These are phyloP conservation scores for Plasmodium billcollinsi DNA, from an alignment of 169 alveolate genomes.

Conservation along the genomic window DNA sequence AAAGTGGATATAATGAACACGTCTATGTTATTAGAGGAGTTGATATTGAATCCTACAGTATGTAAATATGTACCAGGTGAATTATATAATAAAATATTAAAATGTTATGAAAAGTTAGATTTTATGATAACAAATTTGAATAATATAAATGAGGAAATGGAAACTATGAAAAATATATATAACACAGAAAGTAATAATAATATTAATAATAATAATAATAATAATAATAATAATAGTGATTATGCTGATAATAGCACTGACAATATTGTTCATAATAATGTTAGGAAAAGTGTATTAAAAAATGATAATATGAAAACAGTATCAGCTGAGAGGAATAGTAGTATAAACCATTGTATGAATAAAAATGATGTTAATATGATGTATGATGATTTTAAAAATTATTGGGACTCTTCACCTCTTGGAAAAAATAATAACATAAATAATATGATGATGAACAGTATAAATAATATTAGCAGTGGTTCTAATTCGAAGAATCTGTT, in stretches of 20 bases:
- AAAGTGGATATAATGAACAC: constrained; percentile 46
- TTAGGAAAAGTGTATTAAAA: background rate
- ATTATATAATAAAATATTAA: constrained; percentile 47
- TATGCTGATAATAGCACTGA: background rate
- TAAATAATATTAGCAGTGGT: too few relatives aligned
- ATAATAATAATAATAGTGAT: background rate
- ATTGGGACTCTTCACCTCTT: constrained; percentile 50
- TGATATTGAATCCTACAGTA: constrained; percentile 30
- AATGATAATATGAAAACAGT: too few relatives aligned
- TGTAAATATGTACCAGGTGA: constrained; percentile 40
- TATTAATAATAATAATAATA: background rate
- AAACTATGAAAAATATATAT: background rate
- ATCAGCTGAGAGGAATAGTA: too few relatives aligned
- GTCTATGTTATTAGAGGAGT: constrained; percentile 44
- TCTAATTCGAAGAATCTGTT: background rate
- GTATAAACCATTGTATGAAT: background rate
- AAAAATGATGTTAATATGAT: constrained; percentile 13
- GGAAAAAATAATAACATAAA: constrained; percentile 12
- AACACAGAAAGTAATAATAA: background rate
- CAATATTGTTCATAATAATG: background rate
- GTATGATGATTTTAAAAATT: constrained; percentile 52
- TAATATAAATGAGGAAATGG: background rate
- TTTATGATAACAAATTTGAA: constrained; percentile 11
- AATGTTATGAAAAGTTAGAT: constrained; percentile 68
- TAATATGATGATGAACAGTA: too few relatives aligned